Percentiles rank a stretch among this genome's conserved stretches.
Evolutionary conservation across 2,329 filamentous ascomycete genomes (phyloP).

Genomic region (Microsporum audouinii): DNA sequence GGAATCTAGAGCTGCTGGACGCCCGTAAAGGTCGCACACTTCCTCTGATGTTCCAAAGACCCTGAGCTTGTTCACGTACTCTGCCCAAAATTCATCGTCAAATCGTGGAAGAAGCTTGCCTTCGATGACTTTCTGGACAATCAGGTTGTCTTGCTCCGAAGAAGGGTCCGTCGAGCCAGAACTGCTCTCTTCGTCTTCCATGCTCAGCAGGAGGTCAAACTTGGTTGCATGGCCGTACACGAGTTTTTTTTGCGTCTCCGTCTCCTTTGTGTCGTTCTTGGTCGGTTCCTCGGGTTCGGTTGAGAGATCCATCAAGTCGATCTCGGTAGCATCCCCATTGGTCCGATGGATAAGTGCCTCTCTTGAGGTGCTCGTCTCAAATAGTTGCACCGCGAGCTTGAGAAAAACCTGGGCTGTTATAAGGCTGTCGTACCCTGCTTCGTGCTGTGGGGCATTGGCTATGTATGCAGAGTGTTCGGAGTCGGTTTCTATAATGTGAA

Average conservation of each 20-base stretch:
- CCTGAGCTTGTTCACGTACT: conserved; percentile 49
- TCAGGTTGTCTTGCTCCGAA: neutral
- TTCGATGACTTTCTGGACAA: conserved; percentile 18
- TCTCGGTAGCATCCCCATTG: neutral
- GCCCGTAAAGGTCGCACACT: conserved; percentile 26
- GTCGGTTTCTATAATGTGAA: conserved; percentile 21
- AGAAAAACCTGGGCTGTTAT: conserved; percentile 50
- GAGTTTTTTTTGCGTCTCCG: neutral
- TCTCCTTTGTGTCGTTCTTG: neutral
- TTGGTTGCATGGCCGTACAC: conserved; percentile 22
- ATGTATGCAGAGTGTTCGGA: conserved; percentile 24
- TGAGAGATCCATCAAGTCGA: neutral
- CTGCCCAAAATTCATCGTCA: conserved; percentile 43
- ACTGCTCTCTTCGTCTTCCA: conserved; percentile 6
- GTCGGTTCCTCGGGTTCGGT: neutral
- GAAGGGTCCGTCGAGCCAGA: neutral
- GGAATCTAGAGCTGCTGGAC: neutral
- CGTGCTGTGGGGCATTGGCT: conserved; percentile 32
- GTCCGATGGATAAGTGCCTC: neutral
- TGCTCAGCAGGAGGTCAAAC: conserved; percentile 21
- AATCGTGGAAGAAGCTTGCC: conserved; percentile 43
- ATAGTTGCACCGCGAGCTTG: conserved; percentile 43
- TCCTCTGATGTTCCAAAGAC: conserved; percentile 50
- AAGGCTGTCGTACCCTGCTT: conserved; percentile 53
- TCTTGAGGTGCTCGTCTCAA: conserved; percentile 22